Evolutionary conservation across 2,329 filamentous ascomycete species (phyloP), one percentile per base, ranked within the genome.

Genomic region (Didymella keratinophila): DNA sequence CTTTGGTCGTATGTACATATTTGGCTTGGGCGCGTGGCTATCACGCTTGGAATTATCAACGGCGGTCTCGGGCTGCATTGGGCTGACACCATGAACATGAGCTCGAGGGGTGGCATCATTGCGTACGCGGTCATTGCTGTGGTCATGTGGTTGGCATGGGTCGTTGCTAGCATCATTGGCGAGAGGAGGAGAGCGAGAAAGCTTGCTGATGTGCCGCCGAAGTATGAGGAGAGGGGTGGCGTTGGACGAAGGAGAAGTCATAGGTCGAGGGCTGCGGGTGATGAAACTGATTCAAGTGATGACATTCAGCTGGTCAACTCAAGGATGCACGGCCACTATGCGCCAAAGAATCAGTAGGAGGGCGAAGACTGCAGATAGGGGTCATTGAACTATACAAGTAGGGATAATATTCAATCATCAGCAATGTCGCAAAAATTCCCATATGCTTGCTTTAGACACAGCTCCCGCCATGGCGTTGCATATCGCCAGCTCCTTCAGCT

Each of bases 1-100:
- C 61, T 78, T 7, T 81, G 79, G 69, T 82, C 81, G 0, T 78
- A 82, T 59, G 73, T 71, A 3, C 84, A 87, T 64, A 76, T 85
- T 46, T 87, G 84, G 84, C 66, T 85, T 25, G 84, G 84, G 18
- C 78, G 84, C 4, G 63, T 76, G 27, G 75, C 81, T 21, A 79
- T 87, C 12, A 75, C 79, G 0, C 71, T 86, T 0, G 84, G 82
- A 3, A 82, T 86, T 55, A 77, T 86, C 68, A 86, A 86, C 65
- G 84, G 82, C n/a, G 84, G 84, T 0, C 70, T 86, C 1, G 84
- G 84, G 0, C 78, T 86, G 36, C 71, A 75, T 56, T 72, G 84
- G 18, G 80, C 82, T 2, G 75, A 79, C 21, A 73, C 77, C 32
- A 78, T 75, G 44, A 68, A 62, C 4, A 64, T 72, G 21, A 74